A percentile compares a stretch with the other conserved stretches of the same genome.
These are phyloP conservation scores for Dioszegia crocea DNA, from an alignment of 768 basidiomycete species.

Conservation along the genomic window DNA sequence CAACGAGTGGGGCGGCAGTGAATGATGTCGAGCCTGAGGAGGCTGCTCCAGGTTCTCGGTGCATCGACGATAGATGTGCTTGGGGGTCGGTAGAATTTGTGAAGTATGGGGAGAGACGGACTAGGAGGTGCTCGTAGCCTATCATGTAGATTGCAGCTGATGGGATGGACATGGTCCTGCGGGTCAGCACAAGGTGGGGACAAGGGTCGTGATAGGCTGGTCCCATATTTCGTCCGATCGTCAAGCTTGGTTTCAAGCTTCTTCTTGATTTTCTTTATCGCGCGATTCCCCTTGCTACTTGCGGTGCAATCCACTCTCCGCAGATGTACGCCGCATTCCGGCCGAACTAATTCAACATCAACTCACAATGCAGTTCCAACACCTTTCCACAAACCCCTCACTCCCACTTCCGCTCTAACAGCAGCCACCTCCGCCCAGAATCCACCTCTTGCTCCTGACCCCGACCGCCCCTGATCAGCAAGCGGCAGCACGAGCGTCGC, in stretches of 20 bases:
- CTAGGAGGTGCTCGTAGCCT: conserved; percentile 77
- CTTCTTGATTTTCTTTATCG: no score
- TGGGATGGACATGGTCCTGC: conserved; percentile 82
- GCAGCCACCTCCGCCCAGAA: conserved; percentile 67
- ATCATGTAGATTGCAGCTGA: conserved; percentile 91
- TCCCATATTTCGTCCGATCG: no score
- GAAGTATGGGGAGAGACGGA: conserved; percentile 32
- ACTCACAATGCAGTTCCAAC: conserved; percentile 82
- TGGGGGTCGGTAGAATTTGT: conserved; percentile 29
- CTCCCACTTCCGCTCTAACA: conserved; percentile 70
- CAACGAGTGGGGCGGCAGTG: conserved; percentile 64
- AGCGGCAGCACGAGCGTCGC: conserved; percentile 23
- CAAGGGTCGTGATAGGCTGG: no score
- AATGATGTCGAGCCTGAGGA: conserved; percentile 8
- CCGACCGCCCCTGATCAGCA: conserved; percentile 50
- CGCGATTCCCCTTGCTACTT: no score
- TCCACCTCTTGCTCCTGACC: conserved; percentile 64
- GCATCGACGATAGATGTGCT: conserved; percentile 26
- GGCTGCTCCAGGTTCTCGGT: conserved; percentile 1
- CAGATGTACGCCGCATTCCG: no score
- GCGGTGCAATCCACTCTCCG: no score
- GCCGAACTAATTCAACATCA: not conserved
- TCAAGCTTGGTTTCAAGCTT: no score
- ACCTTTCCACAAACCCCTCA: conserved; percentile 90
- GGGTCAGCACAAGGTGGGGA: conserved; percentile 13